A percentile compares a stretch with the other conserved stretches of the same genome.
phyloP scores from a whole-genome alignment of 2,329 filamentous ascomycete genomes.

The Gaeumannomyces sp. region DNA sequence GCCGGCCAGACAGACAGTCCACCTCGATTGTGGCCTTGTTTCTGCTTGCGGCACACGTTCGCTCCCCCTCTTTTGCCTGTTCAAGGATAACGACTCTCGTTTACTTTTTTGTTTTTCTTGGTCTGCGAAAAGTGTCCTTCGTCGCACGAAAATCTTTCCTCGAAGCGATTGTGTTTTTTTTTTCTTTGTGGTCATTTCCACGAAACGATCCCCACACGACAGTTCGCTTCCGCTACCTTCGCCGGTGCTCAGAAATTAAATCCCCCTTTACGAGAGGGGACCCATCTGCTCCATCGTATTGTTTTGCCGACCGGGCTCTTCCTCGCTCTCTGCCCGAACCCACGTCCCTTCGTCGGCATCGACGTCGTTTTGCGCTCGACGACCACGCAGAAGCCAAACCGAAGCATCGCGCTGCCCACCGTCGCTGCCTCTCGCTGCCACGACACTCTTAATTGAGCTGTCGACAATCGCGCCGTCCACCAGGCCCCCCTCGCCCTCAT shows the following conservation, averaged over 20 bases:
- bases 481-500: background rate
- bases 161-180: background rate
- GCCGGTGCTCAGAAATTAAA: background rate
- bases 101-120: background rate
- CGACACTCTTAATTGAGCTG: conserved; percentile 9
- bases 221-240: background rate
- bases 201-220: background rate
- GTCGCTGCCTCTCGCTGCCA: background rate
- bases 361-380: background rate
- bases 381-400: background rate
- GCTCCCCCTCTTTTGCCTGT: background rate
- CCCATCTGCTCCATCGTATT: background rate
- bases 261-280: background rate
- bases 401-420: background rate
- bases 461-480: background rate
- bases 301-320: background rate
- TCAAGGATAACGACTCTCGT: background rate
- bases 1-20: background rate
- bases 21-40: background rate
- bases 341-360: background rate
- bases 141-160: background rate
- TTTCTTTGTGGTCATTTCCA: background rate
- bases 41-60: background rate
- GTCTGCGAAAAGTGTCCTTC: background rate
- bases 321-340: background rate